These are phyloP conservation scores for Rhizopus microsporus DNA, from an alignment of 371 early-diverging fungal genomes.

Conservation along the genomic window DNA sequence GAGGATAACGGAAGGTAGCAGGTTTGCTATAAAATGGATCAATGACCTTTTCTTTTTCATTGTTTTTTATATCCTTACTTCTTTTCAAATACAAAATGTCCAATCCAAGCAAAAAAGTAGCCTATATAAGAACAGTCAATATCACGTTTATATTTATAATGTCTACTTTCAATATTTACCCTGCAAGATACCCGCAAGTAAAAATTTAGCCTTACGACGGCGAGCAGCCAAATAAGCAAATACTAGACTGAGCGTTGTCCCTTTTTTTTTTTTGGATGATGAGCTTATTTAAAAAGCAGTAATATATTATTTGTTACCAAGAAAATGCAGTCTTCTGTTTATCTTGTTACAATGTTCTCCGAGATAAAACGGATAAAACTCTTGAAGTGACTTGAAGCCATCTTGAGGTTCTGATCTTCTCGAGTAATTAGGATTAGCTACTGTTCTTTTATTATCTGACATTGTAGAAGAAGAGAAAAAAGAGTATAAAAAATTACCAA, in stretches of 20 bases:
- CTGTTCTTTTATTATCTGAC: slow-evolving; percentile 10
- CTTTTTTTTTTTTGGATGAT: slow-evolving; percentile 11
- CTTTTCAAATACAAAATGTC: slow-evolving; percentile 69
- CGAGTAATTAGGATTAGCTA: slow-evolving; percentile 59
- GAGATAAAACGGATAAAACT: slow-evolving; percentile 73
- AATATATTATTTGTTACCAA: slow-evolving; percentile 31
- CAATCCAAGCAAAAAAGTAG: slow-evolving; percentile 69
- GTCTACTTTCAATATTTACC: slow-evolving; percentile 20
- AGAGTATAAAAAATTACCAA: not conserved
- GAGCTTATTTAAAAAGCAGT: not conserved
- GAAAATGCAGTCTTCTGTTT: slow-evolving; percentile 58
- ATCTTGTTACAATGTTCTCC: slow-evolving; percentile 61
- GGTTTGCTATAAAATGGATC: slow-evolving; percentile 45
- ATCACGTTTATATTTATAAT: not conserved
- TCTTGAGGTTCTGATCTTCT: slow-evolving; percentile 48
- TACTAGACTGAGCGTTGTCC: slow-evolving; percentile 33
- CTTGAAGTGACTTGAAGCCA: slow-evolving; percentile 54
- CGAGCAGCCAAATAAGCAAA: slow-evolving; percentile 20
- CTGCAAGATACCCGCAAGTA: slow-evolving; percentile 33
- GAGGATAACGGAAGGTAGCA: slow-evolving; percentile 71
- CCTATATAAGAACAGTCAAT: slow-evolving; percentile 23
- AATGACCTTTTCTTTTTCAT: not conserved
- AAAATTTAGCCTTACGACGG: slow-evolving; percentile 23
- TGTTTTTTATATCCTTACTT: slow-evolving; percentile 35
- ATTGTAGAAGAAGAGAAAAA: slow-evolving; percentile 7